phyloP scores from a whole-genome alignment of 148 eudicot species.

The Chenopodium album region DNA sequence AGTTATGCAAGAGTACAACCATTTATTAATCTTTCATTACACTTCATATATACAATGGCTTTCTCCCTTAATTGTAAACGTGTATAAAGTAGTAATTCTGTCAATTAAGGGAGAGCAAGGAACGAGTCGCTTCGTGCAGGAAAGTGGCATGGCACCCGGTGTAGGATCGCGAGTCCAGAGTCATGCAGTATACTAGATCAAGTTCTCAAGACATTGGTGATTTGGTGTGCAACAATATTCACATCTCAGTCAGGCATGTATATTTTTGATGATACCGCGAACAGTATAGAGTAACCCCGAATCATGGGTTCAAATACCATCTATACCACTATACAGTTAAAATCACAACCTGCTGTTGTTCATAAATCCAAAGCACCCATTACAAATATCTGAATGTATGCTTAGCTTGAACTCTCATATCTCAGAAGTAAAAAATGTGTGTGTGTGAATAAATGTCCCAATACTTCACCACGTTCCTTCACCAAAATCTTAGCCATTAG shows the following conservation, averaged over 20 bases:
- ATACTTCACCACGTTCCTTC: not conserved
- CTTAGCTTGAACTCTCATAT: not conserved
- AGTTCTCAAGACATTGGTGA: not conserved
- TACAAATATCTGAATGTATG: not conserved
- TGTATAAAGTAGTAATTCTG: too few relatives aligned
- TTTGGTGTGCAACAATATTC: not conserved
- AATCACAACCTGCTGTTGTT: not conserved
- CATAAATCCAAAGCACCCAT: not conserved
- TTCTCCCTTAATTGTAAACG: too few relatives aligned
- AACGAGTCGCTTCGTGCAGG: too few relatives aligned
- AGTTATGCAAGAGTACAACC: too few relatives aligned
- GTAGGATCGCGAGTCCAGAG: too few relatives aligned
- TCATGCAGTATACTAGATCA: not conserved
- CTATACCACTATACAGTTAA: conserved; percentile 2
- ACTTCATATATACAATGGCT: too few relatives aligned
- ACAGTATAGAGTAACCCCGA: not conserved
- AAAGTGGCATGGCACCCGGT: too few relatives aligned
- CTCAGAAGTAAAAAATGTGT: not conserved
- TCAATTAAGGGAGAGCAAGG: too few relatives aligned
- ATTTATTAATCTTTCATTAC: too few relatives aligned
- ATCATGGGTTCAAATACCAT: not conserved
- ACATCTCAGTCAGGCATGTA: not conserved
- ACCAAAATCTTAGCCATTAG: not conserved
- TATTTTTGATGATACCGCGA: not conserved
- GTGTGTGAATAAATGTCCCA: not conserved